Evolutionary conservation across 2,329 filamentous ascomycete genomes (phyloP), one percentile per base, ranked within the genome.

Genomic region (Tolypocladium endophyticum): DNA sequence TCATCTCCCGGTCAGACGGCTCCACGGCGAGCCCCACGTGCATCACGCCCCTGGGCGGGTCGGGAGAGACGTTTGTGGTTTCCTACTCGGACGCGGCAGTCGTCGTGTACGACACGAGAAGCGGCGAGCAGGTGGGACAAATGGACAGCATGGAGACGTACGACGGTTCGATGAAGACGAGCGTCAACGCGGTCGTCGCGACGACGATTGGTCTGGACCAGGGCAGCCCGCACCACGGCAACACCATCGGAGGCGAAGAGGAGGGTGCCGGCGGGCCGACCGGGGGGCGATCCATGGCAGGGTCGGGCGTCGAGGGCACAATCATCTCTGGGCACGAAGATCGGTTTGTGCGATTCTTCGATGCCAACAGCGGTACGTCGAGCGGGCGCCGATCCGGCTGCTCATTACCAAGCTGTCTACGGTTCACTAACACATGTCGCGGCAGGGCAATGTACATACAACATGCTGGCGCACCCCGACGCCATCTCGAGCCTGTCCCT

Each of bases 261-360:
- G 80, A 83, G 14, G 83, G 89, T 1, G 88, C 55, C 30, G 62
- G 88, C 52, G 91, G 92, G 1, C 91, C 93, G 7, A 97, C 94
- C 0, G 84, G 85, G 14, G 89, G 81, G 41, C 76, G 81, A 38
- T 78, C 79, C 0, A 81, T 80, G 76, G 87, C 87, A 9, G 88
- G 87, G 57, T 90, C 88, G 60, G 89, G 89, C 39, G 87, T 96
- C 0, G 92, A 97, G 73, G 94, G 94, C 16, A 90, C 95, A 28
- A 89, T 99, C 61, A 97, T 99, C 64, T 95, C 90, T 62, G 94
- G 94, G 64, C 93, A 99, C 71, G 94, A 99, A 77, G 94, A 99
- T 76, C 87, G 90, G 67, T 97, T 92, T 69, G 92, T 99, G 67
- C 84, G 93, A 65, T 96, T 99, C 81, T 99, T 96, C 73, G 94